Base-by-base conservation (phyloP, 148 eudicot genomes). In the Nepenthes mirabilis region DNA sequence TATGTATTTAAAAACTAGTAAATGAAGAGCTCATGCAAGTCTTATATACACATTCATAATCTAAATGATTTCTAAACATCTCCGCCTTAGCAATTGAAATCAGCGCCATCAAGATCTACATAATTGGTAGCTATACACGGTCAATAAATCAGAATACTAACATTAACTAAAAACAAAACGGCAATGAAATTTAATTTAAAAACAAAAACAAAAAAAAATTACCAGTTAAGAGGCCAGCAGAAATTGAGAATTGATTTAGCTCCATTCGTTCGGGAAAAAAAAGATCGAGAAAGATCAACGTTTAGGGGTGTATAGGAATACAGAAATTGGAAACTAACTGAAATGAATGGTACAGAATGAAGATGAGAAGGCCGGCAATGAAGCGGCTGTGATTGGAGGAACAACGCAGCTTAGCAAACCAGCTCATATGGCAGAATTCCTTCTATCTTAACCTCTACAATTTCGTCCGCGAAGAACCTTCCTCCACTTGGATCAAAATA, bases 301-400 rank as follows among this genome's bases (percentile, higher is more conserved):
- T 9, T 71, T 45, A 82, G 43, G 81, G 84, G 45, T 62, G 82
- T 85, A 85, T 85, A 85, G 91, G 91, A 80, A 71, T 55, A 58
- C 77, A 70, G 65, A 83, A 80, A 80, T 83, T 82, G 34, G 91
- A 85, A 57, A 82, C 68, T 61, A 82, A 72, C 58, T 75, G 79
- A 36, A 65, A 77, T 2, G 91, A 85, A 60, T 82, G 79, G 55
- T 71, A 85, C 5, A 85, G 79, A 14, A 85, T 68, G 65, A 85
- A 79, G 52, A 82, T 59, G 53, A 80, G 55, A 66, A 79, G 79
- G 80, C 84, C 84, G 68, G 90, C 86, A 70, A 85, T 70, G 68
- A 79, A 74, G 79, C 84, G 87, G 81, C 84, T 82, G 55, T 73
- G 75, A 71, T 82, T 82, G 9, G 82, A 73, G 51, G 79, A 75